phyloP scores from a whole-genome alignment of 2,329 filamentous ascomycete genomes.

The Fusarium subtropicale region DNA sequence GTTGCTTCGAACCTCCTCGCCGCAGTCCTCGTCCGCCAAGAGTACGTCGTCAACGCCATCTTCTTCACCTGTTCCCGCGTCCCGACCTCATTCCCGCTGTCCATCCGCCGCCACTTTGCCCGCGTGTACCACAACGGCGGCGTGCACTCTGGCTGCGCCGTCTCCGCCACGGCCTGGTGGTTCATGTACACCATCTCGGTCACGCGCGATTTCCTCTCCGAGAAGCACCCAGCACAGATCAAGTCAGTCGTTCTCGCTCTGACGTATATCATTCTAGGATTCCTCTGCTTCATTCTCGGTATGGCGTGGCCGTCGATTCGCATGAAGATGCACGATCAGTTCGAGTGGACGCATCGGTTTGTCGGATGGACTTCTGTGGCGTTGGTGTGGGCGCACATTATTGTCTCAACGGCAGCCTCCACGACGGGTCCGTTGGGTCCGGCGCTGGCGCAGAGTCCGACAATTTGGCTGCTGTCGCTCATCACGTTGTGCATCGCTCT shows the following conservation, averaged over 20 bases:
- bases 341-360: conserved; percentile 75
- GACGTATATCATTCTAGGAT: conserved; percentile 41
- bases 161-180: conserved; percentile 56
- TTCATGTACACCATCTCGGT: conserved; percentile 47
- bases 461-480: conserved; percentile 17
- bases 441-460: conserved; percentile 19
- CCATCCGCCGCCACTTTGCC: conserved; percentile 55
- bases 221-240: conserved; percentile 1
- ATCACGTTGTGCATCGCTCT: conserved; percentile 29
- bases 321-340: conserved; percentile 66
- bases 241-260: conserved; percentile 42
- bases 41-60: conserved; percentile 61
- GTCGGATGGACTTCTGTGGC: conserved; percentile 71
- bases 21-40: conserved; percentile 60
- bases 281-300: conserved; percentile 42
- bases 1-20: conserved; percentile 51
- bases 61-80: conserved; percentile 56
- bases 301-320: conserved; percentile 44
- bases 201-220: conserved; percentile 14
- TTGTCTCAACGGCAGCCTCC: conserved; percentile 63
- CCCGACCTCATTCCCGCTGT: conserved; percentile 56
- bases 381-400: conserved; percentile 69
- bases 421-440: conserved; percentile 11
- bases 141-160: conserved; percentile 57
- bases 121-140: conserved; percentile 60